Percentiles rank a stretch among this genome's conserved stretches.
phyloP scores from a whole-genome alignment of 495 filamentous ascomycete genomes.

The Annulohypoxylon bovei region DNA sequence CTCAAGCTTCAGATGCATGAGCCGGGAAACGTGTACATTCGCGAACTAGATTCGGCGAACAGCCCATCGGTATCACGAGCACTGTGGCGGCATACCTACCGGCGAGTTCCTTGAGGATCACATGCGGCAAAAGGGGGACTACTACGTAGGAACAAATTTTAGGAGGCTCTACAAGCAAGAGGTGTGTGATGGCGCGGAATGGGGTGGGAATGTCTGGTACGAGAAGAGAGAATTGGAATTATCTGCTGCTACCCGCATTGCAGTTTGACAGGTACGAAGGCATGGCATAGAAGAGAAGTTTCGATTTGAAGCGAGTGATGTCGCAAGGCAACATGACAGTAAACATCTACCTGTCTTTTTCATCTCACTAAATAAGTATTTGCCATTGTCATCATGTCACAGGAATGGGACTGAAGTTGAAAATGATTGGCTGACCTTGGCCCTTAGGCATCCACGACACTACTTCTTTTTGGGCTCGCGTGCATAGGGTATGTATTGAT shows the following conservation, averaged over 20 bases:
- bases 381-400: conserved; percentile 43
- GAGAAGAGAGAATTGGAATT: conserved; percentile 30
- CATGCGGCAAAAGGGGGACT: conserved; percentile 32
- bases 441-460: conserved; percentile 45
- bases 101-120: conserved; percentile 18
- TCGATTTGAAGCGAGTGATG: conserved; percentile 37
- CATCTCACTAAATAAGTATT: conserved; percentile 36
- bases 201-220: conserved; percentile 12
- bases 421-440: conserved; percentile 35
- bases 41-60: conserved; percentile 32
- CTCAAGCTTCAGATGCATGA: conserved; percentile 16
- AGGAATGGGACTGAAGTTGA: conserved; percentile 25
- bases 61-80: conserved; percentile 30
- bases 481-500: conserved; percentile 43
- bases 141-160: conserved; percentile 17
- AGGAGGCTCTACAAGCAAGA: conserved; percentile 23
- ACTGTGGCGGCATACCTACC: conserved; percentile 28
- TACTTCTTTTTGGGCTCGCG: conserved; percentile 41
- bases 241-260: conserved; percentile 36
- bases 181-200: conserved; percentile 12
- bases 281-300: conserved; percentile 5
- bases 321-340: conserved; percentile 35
- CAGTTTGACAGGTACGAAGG: conserved; percentile 44
- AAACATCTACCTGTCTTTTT: conserved; percentile 37
- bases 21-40: conserved; percentile 24